Percentiles rank a stretch among this genome's conserved stretches.
Conservation (phyloP, 2,329 filamentous ascomycete species). For the Rutstroemia sydowiana region DNA sequence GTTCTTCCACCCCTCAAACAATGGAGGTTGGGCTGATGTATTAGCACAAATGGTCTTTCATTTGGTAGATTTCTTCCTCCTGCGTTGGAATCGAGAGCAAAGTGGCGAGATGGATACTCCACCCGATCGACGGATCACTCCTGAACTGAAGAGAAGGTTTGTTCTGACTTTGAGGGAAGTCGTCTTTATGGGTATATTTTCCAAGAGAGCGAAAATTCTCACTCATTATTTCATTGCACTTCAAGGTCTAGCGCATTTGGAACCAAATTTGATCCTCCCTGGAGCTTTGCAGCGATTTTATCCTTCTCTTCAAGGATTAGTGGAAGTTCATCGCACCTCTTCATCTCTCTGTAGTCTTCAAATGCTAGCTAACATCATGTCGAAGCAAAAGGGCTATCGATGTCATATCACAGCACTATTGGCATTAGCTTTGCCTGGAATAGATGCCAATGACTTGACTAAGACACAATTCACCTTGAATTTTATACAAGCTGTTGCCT, state of each 20-base stretch:
- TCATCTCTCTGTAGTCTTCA: conserved; percentile 88
- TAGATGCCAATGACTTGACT: conserved; percentile 94
- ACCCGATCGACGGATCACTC: conserved; percentile 68
- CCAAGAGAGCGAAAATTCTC: conserved; percentile 87
- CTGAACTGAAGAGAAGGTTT: conserved; percentile 78
- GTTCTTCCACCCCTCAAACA: conserved; percentile 97
- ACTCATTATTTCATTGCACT: conserved; percentile 87
- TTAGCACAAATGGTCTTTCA: conserved; percentile 88
- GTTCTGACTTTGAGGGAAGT: conserved; percentile 85
- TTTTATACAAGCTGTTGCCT: conserved; percentile 92
- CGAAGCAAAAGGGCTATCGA: conserved; percentile 87
- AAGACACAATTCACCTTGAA: conserved; percentile 93
- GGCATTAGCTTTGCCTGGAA: conserved; percentile 87
- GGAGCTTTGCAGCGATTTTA: conserved; percentile 95
- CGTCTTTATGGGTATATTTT: conserved; percentile 96
- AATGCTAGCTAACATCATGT: conserved; percentile 85
- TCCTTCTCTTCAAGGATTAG: conserved; percentile 89
- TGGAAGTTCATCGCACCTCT: conserved; percentile 93
- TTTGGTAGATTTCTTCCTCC: conserved; percentile 90
- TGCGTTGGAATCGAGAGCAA: conserved; percentile 93
- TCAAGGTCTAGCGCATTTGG: conserved; percentile 81
- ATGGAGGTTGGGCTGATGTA: conserved; percentile 83
- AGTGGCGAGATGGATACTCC: conserved; percentile 88
- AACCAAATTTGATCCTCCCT: conserved; percentile 85
- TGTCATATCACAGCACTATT: conserved; percentile 92